Evolutionary conservation across 1,139 yeast genomes (phyloP), one percentile per base, ranked within the genome.

Genomic region (Pichia sp.): DNA sequence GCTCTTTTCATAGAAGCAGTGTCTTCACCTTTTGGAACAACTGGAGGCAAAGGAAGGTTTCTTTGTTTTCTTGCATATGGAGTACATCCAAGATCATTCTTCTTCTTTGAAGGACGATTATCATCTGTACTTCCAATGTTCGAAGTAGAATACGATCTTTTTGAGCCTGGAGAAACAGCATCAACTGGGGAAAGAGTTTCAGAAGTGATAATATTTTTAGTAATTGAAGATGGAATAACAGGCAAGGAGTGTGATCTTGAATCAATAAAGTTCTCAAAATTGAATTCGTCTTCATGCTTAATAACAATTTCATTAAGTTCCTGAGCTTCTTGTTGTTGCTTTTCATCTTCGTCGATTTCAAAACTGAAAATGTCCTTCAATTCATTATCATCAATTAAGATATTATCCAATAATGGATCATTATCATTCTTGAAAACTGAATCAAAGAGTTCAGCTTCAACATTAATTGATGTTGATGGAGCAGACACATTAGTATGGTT

Each of bases 1-100:
- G 97, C 97, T 59, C 98, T 80, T 64, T 90, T 86, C 59, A 85
- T 61, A 44, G 87, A 77, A 48, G 75, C 76, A 27, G 82, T 79
- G 65, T 88, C 95, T 44, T 63, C 64, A 35, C 73, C 69, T 36
- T 71, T 70, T 36, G 75, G 75, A 45, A 80, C 66, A 47, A 71
- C 71, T 46, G 95, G 95, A 51, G 76, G 72, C 62, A 88, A 73
- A 16, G 86, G 82, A 38, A 68, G 57, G 49, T 79, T 46, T 53
- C 78, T 73, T 57, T 71, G 79, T 64, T 82, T 82, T 61, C 82
- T 76, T 49, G 79, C 73, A 65, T 81, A 81, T 46, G 81, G 64
- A 42, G 78, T 75, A 53, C 79, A 73, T 40, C 88, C 88, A 49
- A 81, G 67, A 52, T 74, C 78, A 59, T 81, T 87, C 9, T 5